Base-by-base conservation (phyloP, 1,284 basidiomycete genomes). In the Abortiporus biennis region DNA sequence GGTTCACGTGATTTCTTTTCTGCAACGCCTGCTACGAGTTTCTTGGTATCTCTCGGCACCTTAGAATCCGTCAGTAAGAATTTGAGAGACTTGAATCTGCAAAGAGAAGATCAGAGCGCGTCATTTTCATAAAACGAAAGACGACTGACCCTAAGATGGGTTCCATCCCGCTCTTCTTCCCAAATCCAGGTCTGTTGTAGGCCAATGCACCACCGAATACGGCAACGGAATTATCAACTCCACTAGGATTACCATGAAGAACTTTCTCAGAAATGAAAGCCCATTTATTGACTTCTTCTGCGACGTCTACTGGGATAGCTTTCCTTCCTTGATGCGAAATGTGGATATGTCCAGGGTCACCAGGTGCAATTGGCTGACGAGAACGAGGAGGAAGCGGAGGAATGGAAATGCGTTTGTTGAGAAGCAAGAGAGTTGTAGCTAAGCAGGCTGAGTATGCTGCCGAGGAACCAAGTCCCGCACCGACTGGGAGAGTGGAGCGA, bases 181-280 rank as follows among this genome's bases (percentile, higher is more conserved):
- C 80, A 53, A 88, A 87, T 21, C 87, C 83, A 46, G 87, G 74
- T 39, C 90, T 81, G 4, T 86, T 90, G 64, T 96, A 99, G 19
- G 86, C 81, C 49, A 99, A 74, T 16, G 93, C 96, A 37, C 96
- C 95, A 15, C 96, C 96, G 56, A 86, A 90, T 1, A 93, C 88
- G 6, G 92, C 78, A 24, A 98, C 92, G 13, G 92, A 88, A 63
- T 99, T 99, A 64, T 99, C 96, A 24, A 99, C 90, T 16, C 96
- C 96, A 45, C 91, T 95, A 1, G 96, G 96, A 56, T 92, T 99
- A 2, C 96, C 96, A 60, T 99, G 96, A 40, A 98, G 69, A 27
- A 99, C 89, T 65, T 98, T 98, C 67, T 99, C 96, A 4, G 87
- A 78, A 37, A 97, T 69, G 66, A 97, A 99, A 15, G 96, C 92